Evolutionary conservation across 495 filamentous ascomycete genomes (phyloP), one percentile per base, ranked within the genome.

Genomic region (Emericellopsis terricola): DNA sequence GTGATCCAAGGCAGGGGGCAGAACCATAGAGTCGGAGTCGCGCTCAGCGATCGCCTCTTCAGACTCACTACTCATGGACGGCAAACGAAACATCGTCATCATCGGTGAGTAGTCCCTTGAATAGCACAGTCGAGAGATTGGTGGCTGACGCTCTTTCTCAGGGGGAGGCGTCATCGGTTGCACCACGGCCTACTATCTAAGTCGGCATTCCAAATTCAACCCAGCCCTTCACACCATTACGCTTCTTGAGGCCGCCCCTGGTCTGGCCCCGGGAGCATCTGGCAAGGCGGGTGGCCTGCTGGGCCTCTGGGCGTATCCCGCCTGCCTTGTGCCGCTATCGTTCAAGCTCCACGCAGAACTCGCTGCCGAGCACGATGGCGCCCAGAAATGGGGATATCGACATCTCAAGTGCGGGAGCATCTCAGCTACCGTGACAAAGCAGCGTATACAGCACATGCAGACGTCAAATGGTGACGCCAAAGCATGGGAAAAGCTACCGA

Each of bases 91-190:
- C 34, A 80, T 82, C 39, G 66, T 81, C 37, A 74, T 82, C 38
- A 50, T 79, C 43, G 76, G 76, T 79, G 59, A 44, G 67, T 41
- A n/a, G 36, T 13, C 36, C 28, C 13, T 20, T 21, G n/a, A n/a
- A n/a, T n/a, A n/a, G n/a, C n/a, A n/a, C n/a, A n/a, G n/a, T n/a
- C n/a, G n/a, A n/a, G n/a, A n/a, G n/a, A n/a, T n/a, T n/a, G n/a
- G n/a, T n/a, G n/a, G 8, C 8, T 29, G 28, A 29, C 14, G 29
- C 2, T 8, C 11, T 15, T 15, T 38, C 38, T 19, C 36, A 86
- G 87, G 89, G 43, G 89, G 87, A 44, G 89, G 89, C 48, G 85
- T 97, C 37, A 93, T 97, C 47, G 89, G 89, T 45, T 80, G 76
- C 52, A 89, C 83, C 36, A 83, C 82, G 10, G 89, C 89, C 34